These are phyloP conservation scores for Claviceps fusiformis DNA, from an alignment of 2,329 filamentous ascomycete species.

Conservation along the genomic window DNA sequence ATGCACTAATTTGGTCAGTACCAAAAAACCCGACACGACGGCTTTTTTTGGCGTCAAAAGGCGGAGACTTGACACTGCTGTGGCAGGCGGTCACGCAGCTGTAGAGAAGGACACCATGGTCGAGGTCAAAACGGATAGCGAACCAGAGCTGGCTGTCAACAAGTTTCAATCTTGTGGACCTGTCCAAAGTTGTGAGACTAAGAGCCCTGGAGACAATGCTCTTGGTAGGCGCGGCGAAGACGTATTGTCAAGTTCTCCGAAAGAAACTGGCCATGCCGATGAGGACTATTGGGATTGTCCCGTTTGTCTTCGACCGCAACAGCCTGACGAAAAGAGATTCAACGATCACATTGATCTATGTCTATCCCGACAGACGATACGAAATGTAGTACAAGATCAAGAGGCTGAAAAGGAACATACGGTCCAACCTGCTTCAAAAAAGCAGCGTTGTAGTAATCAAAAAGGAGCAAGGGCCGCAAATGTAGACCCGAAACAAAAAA, in stretches of 20 bases:
- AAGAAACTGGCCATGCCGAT: slow-evolving; percentile 15
- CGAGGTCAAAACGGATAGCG: slow-evolving; percentile 21
- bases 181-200: not conserved
- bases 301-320: slow-evolving; percentile 66
- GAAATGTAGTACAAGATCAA: slow-evolving; percentile 57
- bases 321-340: slow-evolving; percentile 60
- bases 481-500: slow-evolving; percentile 35
- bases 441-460: slow-evolving; percentile 20
- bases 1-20: slow-evolving; percentile 76
- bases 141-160: slow-evolving; percentile 53
- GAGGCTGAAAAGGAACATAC: slow-evolving; percentile 14
- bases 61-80: slow-evolving; percentile 9
- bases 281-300: slow-evolving; percentile 70
- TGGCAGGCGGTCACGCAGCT: slow-evolving; percentile 8
- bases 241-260: slow-evolving; percentile 31
- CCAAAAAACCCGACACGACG: slow-evolving; percentile 64
- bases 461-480: slow-evolving; percentile 23
- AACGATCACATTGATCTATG: slow-evolving; percentile 91
- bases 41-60: slow-evolving; percentile 61
- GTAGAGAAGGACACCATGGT: slow-evolving; percentile 21
- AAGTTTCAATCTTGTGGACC: slow-evolving; percentile 10
- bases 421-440: slow-evolving; percentile 25
- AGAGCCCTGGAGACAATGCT: not conserved
- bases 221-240: slow-evolving; percentile 34
- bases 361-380: slow-evolving; percentile 73